Evolutionary conservation across 345 rosid species (phyloP).

Genomic region (Gossypium herbaceum): DNA sequence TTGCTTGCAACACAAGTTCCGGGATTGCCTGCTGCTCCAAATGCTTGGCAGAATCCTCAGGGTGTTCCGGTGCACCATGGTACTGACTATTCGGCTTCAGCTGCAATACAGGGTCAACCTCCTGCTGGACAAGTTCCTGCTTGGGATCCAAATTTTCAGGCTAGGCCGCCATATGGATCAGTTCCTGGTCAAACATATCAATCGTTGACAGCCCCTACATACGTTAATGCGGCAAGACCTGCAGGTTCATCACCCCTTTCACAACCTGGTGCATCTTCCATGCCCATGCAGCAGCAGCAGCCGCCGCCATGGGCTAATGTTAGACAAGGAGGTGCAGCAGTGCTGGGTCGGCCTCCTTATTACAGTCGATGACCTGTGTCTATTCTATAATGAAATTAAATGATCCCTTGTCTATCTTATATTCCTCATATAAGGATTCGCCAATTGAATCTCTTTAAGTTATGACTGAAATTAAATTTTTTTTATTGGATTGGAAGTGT

Average conservation of each 20-base stretch:
- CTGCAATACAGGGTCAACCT: slow-evolving; percentile 33
- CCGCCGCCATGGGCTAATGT: slow-evolving; percentile 27
- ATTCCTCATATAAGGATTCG: not conserved
- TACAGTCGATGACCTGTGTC: slow-evolving; percentile 30
- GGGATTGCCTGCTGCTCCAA: slow-evolving; percentile 39
- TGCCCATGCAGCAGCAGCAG: slow-evolving; percentile 30
- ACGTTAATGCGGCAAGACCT: slow-evolving; percentile 28
- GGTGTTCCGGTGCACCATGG: slow-evolving; percentile 39
- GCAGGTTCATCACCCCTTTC: slow-evolving; percentile 33
- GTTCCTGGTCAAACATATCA: slow-evolving; percentile 33
- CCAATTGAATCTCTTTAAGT: not conserved
- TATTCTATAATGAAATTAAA: not conserved
- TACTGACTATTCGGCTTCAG: slow-evolving; percentile 35
- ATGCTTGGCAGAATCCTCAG: slow-evolving; percentile 65
- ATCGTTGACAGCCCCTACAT: slow-evolving; percentile 27
- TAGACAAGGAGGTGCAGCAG: slow-evolving; percentile 31
- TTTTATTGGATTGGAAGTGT: slow-evolving; percentile 2
- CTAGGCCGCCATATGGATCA: slow-evolving; percentile 25
- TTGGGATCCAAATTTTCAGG: slow-evolving; percentile 44
- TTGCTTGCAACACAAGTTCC: slow-evolving; percentile 45
- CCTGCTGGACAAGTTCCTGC: slow-evolving; percentile 39
- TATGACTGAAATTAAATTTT: not conserved
- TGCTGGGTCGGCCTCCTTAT: slow-evolving; percentile 38
- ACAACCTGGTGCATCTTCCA: slow-evolving; percentile 25
- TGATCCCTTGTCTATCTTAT: not conserved